A percentile compares a stretch with the other conserved stretches of the same genome.
These are phyloP conservation scores for Trichopus zeylanicus DNA, from an alignment of 116 monocot species.

Conservation along the genomic window DNA sequence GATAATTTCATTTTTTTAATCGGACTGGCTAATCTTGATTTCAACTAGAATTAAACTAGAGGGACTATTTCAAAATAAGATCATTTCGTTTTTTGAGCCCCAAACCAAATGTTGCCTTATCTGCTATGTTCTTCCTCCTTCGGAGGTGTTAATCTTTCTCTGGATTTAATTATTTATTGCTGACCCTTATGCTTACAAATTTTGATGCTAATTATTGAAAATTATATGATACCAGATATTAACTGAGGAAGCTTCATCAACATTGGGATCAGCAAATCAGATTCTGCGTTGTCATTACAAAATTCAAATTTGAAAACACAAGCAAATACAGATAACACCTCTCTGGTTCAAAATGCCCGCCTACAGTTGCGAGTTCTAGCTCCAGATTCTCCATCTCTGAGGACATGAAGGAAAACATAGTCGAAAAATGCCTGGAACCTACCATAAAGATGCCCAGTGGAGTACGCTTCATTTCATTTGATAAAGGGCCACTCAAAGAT, in stretches of 20 bases:
- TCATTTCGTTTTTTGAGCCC: too few relatives aligned
- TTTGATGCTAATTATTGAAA: background rate
- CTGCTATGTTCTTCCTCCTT: too few relatives aligned
- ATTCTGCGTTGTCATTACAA: conserved; percentile 15
- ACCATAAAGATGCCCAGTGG: conserved; percentile 40
- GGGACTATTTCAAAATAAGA: too few relatives aligned
- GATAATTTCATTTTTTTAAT: too few relatives aligned
- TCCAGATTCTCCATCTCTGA: background rate
- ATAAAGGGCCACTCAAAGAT: conserved; percentile 7
- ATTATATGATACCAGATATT: conserved; percentile 28
- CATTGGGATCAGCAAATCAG: conserved; percentile 6
- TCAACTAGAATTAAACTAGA: too few relatives aligned
- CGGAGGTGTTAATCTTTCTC: too few relatives aligned
- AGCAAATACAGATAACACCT: background rate
- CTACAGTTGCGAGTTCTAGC: conserved; percentile 3
- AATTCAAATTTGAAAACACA: conserved; percentile 24
- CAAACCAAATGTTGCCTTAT: too few relatives aligned
- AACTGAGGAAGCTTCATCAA: conserved; percentile 18
- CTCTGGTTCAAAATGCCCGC: conserved; percentile 1
- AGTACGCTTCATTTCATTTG: conserved; percentile 66
- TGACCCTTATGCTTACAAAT: too few relatives aligned
- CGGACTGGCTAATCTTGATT: too few relatives aligned
- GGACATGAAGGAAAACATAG: background rate
- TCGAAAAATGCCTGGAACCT: conserved; percentile 10
- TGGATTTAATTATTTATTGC: too few relatives aligned